A percentile compares a stretch with the other conserved stretches of the same genome.
phyloP scores from a whole-genome alignment of 805 yeast species.

The Metschnikowia hibisci region DNA sequence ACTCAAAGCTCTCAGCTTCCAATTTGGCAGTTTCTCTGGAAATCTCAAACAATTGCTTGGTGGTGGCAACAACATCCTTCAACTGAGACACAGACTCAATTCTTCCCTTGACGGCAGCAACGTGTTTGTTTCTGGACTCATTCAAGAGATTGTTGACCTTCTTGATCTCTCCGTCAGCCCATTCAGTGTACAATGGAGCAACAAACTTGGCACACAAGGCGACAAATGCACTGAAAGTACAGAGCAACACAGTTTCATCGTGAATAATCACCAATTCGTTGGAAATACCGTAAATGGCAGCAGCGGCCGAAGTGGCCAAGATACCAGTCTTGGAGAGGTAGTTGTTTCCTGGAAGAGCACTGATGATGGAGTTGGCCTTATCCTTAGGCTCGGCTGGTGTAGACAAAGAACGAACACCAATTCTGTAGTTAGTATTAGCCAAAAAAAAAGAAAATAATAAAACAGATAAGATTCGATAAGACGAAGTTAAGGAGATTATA shows the following conservation, averaged over 20 bases:
- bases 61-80: conserved; percentile 86
- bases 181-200: conserved; percentile 92
- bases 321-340: conserved; percentile 89
- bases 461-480: too few species aligned
- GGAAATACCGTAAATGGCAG: conserved; percentile 88
- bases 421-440: conserved; percentile 37
- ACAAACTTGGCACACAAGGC: conserved; percentile 77
- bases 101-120: conserved; percentile 88
- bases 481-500: too few species aligned
- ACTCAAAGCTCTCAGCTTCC: conserved; percentile 91
- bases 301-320: conserved; percentile 92
- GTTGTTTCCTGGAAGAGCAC: conserved; percentile 90
- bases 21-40: conserved; percentile 96
- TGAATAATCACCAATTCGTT: conserved; percentile 89
- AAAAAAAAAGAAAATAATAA: neutral
- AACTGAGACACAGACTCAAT: conserved; percentile 83
- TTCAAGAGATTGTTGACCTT: conserved; percentile 78
- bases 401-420: conserved; percentile 64
- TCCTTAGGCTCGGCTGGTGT: conserved; percentile 81
- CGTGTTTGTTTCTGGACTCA: conserved; percentile 85
- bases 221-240: conserved; percentile 74
- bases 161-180: conserved; percentile 84
- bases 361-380: conserved; percentile 85
- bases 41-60: conserved; percentile 86
- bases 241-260: conserved; percentile 86